Base-by-base conservation (phyloP, 768 basidiomycete genomes). In the Rhizopogon vulgaris region DNA sequence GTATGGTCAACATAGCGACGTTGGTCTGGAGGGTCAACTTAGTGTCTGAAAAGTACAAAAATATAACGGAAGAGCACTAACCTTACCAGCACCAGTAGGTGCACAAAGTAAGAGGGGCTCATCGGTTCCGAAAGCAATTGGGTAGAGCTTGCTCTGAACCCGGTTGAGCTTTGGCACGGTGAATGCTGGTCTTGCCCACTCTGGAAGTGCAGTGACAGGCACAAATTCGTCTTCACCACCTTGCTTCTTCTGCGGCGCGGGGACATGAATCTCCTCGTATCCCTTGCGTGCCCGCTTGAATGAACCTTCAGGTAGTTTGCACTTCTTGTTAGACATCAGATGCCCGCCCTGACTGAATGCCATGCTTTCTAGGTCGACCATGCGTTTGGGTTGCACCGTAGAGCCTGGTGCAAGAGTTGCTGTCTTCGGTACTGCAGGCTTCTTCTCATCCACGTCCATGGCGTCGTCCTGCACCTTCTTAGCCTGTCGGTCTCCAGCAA, bases 1-100 rank as follows among this genome's bases (percentile, higher is more conserved):
- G 81, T 57, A 99, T 88, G 0, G 94, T 84, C 10, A 99, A 77
- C 82, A 98, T 91, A 30, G 96, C 96, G 28, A 98, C 95, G 61
- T 99, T 99, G 15, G 96, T 99, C 94, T 96, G 58, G 1, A 48
- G 12, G 4, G 49, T 67, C 55, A 58, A 58, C 48, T 22, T 46
- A 47, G 30, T 34, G 14, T 34, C 45, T 34, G 22, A 46, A 22
- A 46, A 6, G 10, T 22, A 32, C 22, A 34, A 46, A 43, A 46
- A 24, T 24, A 18, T 24, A 32, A 46, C 22, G 7, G 18, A 32
- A 30, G 4, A 18, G 12, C n/a, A 52, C 81, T 54, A 60, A 92
- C 94, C 84, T 99, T 99, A 57, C 96, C 96, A 11, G 95, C 96
- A 67, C 96, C 95, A 1, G 96, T 98, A 4, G 96, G 96, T 0